Conservation (phyloP, 2,329 filamentous ascomycete genomes). For the Diatrype stigma region DNA sequence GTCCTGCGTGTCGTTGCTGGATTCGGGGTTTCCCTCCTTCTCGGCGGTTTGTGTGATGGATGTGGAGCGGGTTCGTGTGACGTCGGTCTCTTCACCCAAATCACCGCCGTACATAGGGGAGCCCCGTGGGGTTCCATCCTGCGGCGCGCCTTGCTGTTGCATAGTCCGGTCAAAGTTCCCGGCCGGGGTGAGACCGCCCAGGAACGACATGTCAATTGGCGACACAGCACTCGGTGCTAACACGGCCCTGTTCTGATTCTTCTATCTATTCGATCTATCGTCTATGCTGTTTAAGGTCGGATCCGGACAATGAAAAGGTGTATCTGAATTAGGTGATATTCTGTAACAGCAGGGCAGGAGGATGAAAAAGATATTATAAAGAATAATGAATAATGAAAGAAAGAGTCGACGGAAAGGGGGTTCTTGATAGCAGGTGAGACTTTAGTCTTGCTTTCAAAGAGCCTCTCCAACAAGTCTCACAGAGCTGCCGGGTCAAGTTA, state of each 20-base stretch:
- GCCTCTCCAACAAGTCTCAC: too few relatives aligned
- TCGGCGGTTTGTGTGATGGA: slow-evolving; percentile 27
- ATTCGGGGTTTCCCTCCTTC: slow-evolving; percentile 22
- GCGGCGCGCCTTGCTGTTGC: slow-evolving; percentile 4
- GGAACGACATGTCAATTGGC: background rate
- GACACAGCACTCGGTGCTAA: background rate
- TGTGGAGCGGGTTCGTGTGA: slow-evolving; percentile 27
- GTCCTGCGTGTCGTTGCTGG: slow-evolving; percentile 30
- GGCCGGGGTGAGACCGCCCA: background rate
- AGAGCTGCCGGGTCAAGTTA: too few relatives aligned
- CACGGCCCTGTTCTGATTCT: background rate
- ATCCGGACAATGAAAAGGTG: too few relatives aligned
- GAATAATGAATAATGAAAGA: too few relatives aligned
- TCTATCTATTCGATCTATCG: background rate
- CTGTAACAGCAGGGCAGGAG: too few relatives aligned
- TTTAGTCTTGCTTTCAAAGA: too few relatives aligned
- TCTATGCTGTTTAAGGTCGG: too few relatives aligned
- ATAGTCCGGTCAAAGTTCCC: background rate
- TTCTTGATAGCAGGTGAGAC: too few relatives aligned
- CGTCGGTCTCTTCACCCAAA: slow-evolving; percentile 2
- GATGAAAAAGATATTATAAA: too few relatives aligned
- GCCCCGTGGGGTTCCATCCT: slow-evolving; percentile 9
- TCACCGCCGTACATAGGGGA: slow-evolving; percentile 18
- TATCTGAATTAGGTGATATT: too few relatives aligned
- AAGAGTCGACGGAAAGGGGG: too few relatives aligned